Base-by-base conservation (phyloP, 2,329 filamentous ascomycete species). In the Aspergillus ochraceoroseus region DNA sequence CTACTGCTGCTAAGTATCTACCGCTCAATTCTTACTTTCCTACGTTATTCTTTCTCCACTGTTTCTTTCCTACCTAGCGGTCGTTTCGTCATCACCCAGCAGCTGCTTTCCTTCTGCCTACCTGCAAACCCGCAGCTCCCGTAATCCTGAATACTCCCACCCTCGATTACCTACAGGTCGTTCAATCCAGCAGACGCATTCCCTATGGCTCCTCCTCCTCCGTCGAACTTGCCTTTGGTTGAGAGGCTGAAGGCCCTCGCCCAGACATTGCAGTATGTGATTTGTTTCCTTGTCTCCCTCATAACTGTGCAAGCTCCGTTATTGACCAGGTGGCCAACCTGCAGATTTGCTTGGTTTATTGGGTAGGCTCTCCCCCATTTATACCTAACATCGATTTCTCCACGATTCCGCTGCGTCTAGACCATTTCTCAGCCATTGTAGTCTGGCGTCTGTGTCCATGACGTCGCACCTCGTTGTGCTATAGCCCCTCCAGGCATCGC, bases 241-340 rank as follows among this genome's bases (percentile, higher is more conserved):
- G 81, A 92, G 72, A 79, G 88, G 61, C 71, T 95, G 46, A 68
- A 87, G 57, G 74, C 78, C 55, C 76, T 96, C 54, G 88, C 83
- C 53, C 82, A 94, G 67, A 96, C 89, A 31, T 75, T 96, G 54
- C 92, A 96, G 74, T 98, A 65, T 56, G 90, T 84, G 80, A 66
- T 71, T 80, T 40, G 32, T 48, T 32, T 12, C 32, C 37, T 17
- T 28, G 31, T 36, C 47, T 32, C 12, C 32, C 37, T 17, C 27
- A 31, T 36, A 23, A 31, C 49, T 23, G 41, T 32, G 23, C 7
- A n/a, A 2, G 14, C 44, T 51, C 37, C 45, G 46, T 27, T 46
- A 47, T 50, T 57, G 50, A 56, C 48, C 20, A 34, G 30, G 64
- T 73, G 54, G 71, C 59, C 7, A 49, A 27, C 12, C 34, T 38